These are phyloP conservation scores for Botrytis aclada DNA, from an alignment of 2,329 filamentous ascomycete species.

Conservation along the genomic window DNA sequence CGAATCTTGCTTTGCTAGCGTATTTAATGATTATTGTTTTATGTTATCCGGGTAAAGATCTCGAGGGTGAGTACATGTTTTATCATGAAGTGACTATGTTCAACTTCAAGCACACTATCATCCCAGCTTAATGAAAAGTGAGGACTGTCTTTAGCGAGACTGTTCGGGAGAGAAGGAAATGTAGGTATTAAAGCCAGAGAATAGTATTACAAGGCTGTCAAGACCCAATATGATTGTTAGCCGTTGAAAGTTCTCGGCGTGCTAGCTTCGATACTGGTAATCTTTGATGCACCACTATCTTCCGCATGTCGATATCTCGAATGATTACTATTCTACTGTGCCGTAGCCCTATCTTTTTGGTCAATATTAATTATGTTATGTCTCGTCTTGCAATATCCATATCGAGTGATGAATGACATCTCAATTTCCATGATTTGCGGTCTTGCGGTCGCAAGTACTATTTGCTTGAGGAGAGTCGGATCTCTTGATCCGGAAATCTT, in stretches of 20 bases:
- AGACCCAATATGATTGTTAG: background rate
- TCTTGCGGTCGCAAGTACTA: rapidly evolving
- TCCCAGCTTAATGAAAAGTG: background rate
- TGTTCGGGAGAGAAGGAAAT: background rate
- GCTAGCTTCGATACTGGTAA: background rate
- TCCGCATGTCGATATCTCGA: background rate
- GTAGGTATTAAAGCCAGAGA: background rate
- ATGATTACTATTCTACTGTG: background rate
- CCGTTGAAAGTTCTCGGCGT: background rate
- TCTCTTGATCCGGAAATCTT: too few species aligned
- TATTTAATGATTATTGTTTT: background rate
- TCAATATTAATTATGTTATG: background rate
- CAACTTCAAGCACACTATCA: background rate
- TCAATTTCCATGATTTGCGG: background rate
- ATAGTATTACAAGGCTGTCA: background rate
- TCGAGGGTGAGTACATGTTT: background rate
- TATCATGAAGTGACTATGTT: background rate
- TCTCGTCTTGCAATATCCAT: background rate
- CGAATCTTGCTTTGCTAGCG: background rate
- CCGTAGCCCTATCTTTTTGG: background rate
- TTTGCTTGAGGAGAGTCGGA: background rate
- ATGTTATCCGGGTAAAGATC: background rate
- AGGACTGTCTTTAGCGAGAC: background rate
- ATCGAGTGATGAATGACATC: background rate
- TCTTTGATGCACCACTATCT: background rate